phyloP scores from a whole-genome alignment of 176 grass and related monocot species.

The Typha latifolia region DNA sequence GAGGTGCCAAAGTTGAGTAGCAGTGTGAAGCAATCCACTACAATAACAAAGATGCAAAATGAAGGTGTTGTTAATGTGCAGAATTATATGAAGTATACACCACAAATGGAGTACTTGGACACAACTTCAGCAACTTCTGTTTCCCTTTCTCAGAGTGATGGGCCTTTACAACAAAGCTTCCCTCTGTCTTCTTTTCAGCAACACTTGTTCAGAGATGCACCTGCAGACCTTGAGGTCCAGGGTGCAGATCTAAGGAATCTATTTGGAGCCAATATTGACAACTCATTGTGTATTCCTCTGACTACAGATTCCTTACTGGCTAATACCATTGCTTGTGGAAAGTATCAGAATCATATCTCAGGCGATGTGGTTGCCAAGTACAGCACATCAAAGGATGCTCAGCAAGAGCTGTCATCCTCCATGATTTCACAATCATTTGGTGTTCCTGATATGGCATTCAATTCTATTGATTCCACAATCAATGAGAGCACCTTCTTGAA shows the following conservation, averaged over 20 bases:
- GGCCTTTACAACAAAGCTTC: conserved; percentile 63
- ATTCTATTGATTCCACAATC: conserved; percentile 91
- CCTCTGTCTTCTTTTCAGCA: conserved; percentile 51
- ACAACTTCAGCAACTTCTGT: conserved; percentile 84
- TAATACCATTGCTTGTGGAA: conserved; percentile 52
- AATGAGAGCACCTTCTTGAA: conserved; percentile 74
- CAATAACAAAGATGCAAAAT: conserved; percentile 44
- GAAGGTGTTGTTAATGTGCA: conserved; percentile 32
- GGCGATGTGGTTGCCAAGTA: conserved; percentile 58
- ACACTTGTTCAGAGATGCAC: conserved; percentile 52
- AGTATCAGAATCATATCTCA: conserved; percentile 62
- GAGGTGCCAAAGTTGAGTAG: conserved; percentile 39
- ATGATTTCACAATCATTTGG: conserved; percentile 98
- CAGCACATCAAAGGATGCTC: conserved; percentile 59
- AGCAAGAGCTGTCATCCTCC: conserved; percentile 87
- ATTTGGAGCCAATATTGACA: conserved; percentile 73
- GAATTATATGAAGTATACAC: conserved; percentile 55
- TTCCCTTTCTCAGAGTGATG: conserved; percentile 67
- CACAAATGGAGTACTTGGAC: conserved; percentile 65
- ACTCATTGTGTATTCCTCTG: conserved; percentile 50
- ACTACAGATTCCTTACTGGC: conserved; percentile 66
- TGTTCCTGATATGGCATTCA: conserved; percentile 84
- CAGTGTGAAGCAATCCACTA: conserved; percentile 44
- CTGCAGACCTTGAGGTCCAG: conserved; percentile 60
- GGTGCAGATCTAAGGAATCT: conserved; percentile 58